Conservation (phyloP, 345 rosid genomes). For the Populus nigra region DNA sequence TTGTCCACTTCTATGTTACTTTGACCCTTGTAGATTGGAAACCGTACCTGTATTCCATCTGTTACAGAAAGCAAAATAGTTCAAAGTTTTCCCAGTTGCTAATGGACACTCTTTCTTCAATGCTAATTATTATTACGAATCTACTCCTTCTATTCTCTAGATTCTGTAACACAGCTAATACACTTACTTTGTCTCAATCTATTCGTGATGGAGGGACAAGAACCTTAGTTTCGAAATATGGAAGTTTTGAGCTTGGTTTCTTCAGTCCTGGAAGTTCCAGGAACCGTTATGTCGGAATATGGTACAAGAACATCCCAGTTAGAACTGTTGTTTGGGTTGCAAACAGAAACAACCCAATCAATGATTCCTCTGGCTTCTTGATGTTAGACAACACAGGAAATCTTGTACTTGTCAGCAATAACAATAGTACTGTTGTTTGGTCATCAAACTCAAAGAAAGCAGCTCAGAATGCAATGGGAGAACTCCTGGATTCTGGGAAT, state of each 20-base stretch:
- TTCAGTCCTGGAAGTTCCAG: neutral
- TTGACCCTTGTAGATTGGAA: too few relatives aligned
- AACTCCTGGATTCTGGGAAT: neutral
- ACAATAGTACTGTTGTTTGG: neutral
- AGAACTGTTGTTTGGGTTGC: slow-evolving; percentile 16
- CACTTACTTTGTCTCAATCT: slow-evolving; percentile 18
- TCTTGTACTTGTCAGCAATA: neutral
- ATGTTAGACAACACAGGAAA: neutral
- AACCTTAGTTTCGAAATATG: slow-evolving; percentile 6
- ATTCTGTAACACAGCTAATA: slow-evolving; percentile 6
- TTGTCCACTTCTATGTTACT: too few relatives aligned
- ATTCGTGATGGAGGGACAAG: slow-evolving; percentile 3
- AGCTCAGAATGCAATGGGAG: neutral
- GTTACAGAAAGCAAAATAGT: too few relatives aligned
- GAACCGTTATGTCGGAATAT: slow-evolving; percentile 11
- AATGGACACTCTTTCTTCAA: slow-evolving; percentile 7
- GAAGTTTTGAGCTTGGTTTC: slow-evolving; percentile 9
- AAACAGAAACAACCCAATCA: neutral
- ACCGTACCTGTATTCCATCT: too few relatives aligned
- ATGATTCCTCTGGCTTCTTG: neutral
- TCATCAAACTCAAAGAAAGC: neutral
- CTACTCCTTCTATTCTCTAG: slow-evolving; percentile 1
- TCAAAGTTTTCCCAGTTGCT: too few relatives aligned
- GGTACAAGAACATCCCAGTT: neutral
- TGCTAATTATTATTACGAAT: neutral